Evolutionary conservation across 2,329 filamentous ascomycete genomes (phyloP).

Genomic region (Claviceps sp.): DNA sequence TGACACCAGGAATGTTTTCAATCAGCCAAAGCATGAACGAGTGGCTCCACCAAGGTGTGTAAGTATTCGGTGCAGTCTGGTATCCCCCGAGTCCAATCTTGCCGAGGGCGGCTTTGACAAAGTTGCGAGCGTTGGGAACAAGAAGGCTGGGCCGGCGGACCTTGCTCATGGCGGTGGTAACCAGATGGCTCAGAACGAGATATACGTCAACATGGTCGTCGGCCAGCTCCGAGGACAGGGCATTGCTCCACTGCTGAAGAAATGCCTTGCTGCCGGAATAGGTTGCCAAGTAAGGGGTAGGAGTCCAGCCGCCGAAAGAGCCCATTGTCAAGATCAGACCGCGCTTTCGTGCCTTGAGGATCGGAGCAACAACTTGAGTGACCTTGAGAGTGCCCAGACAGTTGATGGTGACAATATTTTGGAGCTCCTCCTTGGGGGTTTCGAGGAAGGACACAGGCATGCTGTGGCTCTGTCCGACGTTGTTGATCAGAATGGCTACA

Average conservation of each 20-base stretch:
- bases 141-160: conserved; percentile 64
- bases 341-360: conserved; percentile 70
- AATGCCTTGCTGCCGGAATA: conserved; percentile 98
- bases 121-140: conserved; percentile 69
- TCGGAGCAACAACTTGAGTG: conserved; percentile 72
- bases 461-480: conserved; percentile 86
- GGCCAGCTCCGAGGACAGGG: conserved; percentile 71
- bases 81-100: conserved; percentile 76
- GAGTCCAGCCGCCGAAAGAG: conserved; percentile 84
- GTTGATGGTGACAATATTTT: conserved; percentile 90
- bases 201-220: conserved; percentile 77
- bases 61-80: conserved; percentile 68
- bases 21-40: conserved; percentile 78
- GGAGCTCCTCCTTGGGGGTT: conserved; percentile 67
- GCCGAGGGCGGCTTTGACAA: conserved; percentile 63
- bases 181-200: conserved; percentile 80
- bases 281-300: conserved; percentile 83
- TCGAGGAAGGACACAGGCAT: conserved; percentile 83
- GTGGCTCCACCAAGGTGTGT: conserved; percentile 89
- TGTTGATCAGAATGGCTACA: conserved; percentile 84
- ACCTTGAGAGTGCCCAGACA: conserved; percentile 80
- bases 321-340: conserved; percentile 95
- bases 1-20: conserved; percentile 41
- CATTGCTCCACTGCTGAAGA: conserved; percentile 87
- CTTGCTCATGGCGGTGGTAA: conserved; percentile 96